These are phyloP conservation scores for Cryphonectria naterciae DNA, from an alignment of 2,329 filamentous ascomycete species.

Conservation along the genomic window DNA sequence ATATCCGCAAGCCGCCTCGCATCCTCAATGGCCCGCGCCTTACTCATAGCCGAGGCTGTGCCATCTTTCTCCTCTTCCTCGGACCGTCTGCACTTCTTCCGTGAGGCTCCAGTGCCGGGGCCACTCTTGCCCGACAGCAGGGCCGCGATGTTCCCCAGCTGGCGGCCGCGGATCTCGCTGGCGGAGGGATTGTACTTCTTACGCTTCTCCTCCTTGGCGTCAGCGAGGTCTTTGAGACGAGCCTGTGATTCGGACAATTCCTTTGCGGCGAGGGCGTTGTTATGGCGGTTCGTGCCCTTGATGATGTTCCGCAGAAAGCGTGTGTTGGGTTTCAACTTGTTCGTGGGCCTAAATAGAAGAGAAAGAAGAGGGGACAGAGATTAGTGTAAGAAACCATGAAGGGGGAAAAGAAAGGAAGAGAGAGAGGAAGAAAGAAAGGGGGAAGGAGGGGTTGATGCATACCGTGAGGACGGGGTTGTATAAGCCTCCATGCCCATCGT, in stretches of 20 bases:
- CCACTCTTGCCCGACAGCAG: slow-evolving; percentile 49
- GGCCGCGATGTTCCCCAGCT: slow-evolving; percentile 64
- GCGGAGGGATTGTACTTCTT: slow-evolving; percentile 50
- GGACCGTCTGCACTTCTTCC: slow-evolving; percentile 39
- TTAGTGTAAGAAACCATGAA: slow-evolving; percentile 21
- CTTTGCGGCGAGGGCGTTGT: slow-evolving; percentile 81
- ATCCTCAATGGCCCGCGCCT: slow-evolving; percentile 25
- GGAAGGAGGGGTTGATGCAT: slow-evolving; percentile 25
- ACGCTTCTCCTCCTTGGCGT: slow-evolving; percentile 49
- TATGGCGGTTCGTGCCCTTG: slow-evolving; percentile 85
- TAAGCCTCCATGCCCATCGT: slow-evolving; percentile 73
- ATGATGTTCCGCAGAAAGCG: slow-evolving; percentile 88
- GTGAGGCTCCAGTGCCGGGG: slow-evolving; percentile 28
- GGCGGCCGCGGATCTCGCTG: slow-evolving; percentile 58
- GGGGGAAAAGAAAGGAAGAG: not conserved
- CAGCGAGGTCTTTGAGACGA: slow-evolving; percentile 66
- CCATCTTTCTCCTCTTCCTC: slow-evolving; percentile 31
- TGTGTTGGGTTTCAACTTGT: slow-evolving; percentile 86
- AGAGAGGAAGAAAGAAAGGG: slow-evolving; percentile 20
- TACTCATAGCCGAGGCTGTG: slow-evolving; percentile 19
- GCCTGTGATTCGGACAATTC: slow-evolving; percentile 79
- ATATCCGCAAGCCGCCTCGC: slow-evolving; percentile 22
- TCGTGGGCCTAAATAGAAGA: slow-evolving; percentile 55
- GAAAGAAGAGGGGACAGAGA: not conserved
- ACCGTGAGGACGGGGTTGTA: slow-evolving; percentile 39